Percentiles rank a stretch among this genome's conserved stretches.
These are phyloP conservation scores for Prototheca stagnorum DNA, from an alignment of 163 green algal species.

Conservation along the genomic window DNA sequence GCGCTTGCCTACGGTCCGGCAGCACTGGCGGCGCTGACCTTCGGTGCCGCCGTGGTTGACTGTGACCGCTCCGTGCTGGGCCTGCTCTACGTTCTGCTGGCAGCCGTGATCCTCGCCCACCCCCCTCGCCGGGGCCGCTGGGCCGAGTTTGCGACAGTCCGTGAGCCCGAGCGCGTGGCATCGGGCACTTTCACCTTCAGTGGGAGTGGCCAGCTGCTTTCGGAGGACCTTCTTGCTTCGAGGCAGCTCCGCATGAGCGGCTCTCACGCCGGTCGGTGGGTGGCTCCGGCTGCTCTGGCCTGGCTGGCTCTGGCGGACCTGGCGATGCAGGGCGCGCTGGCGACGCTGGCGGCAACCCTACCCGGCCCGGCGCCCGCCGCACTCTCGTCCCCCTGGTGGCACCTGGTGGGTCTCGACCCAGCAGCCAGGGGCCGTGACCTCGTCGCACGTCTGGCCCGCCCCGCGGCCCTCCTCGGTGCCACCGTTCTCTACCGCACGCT, in stretches of 20 bases:
- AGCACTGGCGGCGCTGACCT: conserved; percentile 14
- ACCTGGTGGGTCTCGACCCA: conserved; percentile 20
- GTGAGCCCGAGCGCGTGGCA: neutral
- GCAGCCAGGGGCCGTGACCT: conserved; percentile 5
- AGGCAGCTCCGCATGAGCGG: no score
- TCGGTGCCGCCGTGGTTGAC: conserved; percentile 21
- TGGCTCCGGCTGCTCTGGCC: conserved; percentile 18
- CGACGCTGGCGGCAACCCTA: conserved; percentile 3
- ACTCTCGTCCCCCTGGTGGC: conserved; percentile 9
- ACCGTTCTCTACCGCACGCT: conserved; percentile 24
- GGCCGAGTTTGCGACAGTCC: neutral
- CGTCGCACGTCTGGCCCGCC: conserved; percentile 22
- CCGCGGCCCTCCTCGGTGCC: conserved; percentile 20
- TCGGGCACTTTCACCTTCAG: no score
- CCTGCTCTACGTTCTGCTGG: conserved; percentile 19
- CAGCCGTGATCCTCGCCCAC: conserved; percentile 14
- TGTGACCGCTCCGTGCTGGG: conserved; percentile 20
- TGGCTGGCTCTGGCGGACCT: conserved; percentile 18
- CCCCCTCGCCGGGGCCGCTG: conserved; percentile 7
- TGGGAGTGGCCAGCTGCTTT: no score
- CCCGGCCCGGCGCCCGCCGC: neutral
- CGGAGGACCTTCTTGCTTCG: no score
- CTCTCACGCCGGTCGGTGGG: conserved; percentile 12
- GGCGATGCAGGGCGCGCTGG: conserved; percentile 2
- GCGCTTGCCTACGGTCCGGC: conserved; percentile 4